Evolutionary conservation across 768 basidiomycete species (phyloP).

Genomic region (Inosperma sp.): DNA sequence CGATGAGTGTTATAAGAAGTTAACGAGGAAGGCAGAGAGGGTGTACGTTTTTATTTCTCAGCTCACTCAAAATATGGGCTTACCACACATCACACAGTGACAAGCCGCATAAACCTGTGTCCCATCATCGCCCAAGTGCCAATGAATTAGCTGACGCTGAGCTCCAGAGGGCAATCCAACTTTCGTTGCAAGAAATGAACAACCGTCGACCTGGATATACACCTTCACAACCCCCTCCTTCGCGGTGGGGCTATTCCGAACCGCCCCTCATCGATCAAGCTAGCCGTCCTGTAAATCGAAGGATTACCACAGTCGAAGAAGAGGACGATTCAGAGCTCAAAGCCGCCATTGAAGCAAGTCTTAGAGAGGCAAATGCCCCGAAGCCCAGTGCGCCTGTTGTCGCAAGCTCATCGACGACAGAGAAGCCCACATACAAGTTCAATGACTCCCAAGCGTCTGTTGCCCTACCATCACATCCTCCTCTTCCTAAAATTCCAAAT

Average conservation of each 20-base stretch:
- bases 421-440: slow-evolving; percentile 36
- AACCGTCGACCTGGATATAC: slow-evolving; percentile 58
- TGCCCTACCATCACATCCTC: slow-evolving; percentile 34
- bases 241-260: slow-evolving; percentile 59
- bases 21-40: slow-evolving; percentile 60
- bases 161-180: slow-evolving; percentile 87
- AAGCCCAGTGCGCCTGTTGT: slow-evolving; percentile 73
- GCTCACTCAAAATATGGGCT: slow-evolving; percentile 3
- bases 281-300: slow-evolving; percentile 36
- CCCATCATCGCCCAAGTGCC: slow-evolving; percentile 44
- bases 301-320: slow-evolving; percentile 35
- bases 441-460: slow-evolving; percentile 48
- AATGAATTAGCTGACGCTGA: slow-evolving; percentile 78
- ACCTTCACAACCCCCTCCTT: slow-evolving; percentile 53
- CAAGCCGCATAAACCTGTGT: slow-evolving; percentile 47
- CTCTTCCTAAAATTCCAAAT: slow-evolving; percentile 55
- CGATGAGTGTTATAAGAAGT: slow-evolving; percentile 81
- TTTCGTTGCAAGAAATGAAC: slow-evolving; percentile 78
- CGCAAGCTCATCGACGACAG: slow-evolving; percentile 46
- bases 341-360: slow-evolving; percentile 92
- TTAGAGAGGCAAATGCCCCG: slow-evolving; percentile 78
- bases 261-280: slow-evolving; percentile 63
- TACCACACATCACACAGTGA: slow-evolving; percentile 37
- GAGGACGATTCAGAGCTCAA: slow-evolving; percentile 90
- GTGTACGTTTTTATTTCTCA: slow-evolving; percentile 33